These are phyloP conservation scores for Nicotiana tabacum DNA, from an alignment of 257 asterid genomes.

Conservation along the genomic window DNA sequence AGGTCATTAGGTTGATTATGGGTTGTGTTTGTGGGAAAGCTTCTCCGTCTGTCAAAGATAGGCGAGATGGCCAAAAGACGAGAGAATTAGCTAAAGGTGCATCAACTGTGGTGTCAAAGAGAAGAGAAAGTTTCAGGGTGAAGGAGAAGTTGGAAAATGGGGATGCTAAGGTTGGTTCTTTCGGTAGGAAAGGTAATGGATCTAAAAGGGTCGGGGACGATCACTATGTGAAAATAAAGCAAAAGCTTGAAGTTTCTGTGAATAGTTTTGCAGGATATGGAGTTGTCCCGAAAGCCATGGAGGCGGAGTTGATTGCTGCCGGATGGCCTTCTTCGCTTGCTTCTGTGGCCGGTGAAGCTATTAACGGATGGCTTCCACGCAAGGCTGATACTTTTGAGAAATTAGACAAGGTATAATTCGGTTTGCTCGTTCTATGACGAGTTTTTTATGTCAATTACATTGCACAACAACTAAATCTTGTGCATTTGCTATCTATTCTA, in stretches of 20 bases:
- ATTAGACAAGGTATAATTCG: slow-evolving; percentile 67
- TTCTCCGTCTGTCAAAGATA: slow-evolving; percentile 41
- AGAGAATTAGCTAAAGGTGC: slow-evolving; percentile 52
- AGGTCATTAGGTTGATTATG: slow-evolving; percentile 30
- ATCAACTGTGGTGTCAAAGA: slow-evolving; percentile 40
- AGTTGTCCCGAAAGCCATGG: slow-evolving; percentile 54
- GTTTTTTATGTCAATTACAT: neutral
- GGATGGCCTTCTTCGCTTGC: slow-evolving; percentile 99
- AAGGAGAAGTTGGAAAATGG: slow-evolving; percentile 42
- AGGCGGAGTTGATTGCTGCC: slow-evolving; percentile 83
- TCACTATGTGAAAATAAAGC: slow-evolving; percentile 36
- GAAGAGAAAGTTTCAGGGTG: slow-evolving; percentile 49
- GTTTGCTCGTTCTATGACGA: neutral
- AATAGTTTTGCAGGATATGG: slow-evolving; percentile 40
- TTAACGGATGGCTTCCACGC: slow-evolving; percentile 84
- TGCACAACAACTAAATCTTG: neutral
- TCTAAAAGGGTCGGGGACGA: slow-evolving; percentile 73
- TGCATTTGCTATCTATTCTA: neutral
- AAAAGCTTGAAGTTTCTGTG: slow-evolving; percentile 26
- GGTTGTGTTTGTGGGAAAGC: slow-evolving; percentile 80
- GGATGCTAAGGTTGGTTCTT: slow-evolving; percentile 38
- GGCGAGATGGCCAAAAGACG: slow-evolving; percentile 51
- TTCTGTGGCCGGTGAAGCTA: slow-evolving; percentile 82
- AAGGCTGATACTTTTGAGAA: slow-evolving; percentile 81
- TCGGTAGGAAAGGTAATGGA: slow-evolving; percentile 50